Evolutionary conservation across 768 basidiomycete species (phyloP), one percentile per base, ranked within the genome.

Genomic region (Coprinopsis marcescibilis): DNA sequence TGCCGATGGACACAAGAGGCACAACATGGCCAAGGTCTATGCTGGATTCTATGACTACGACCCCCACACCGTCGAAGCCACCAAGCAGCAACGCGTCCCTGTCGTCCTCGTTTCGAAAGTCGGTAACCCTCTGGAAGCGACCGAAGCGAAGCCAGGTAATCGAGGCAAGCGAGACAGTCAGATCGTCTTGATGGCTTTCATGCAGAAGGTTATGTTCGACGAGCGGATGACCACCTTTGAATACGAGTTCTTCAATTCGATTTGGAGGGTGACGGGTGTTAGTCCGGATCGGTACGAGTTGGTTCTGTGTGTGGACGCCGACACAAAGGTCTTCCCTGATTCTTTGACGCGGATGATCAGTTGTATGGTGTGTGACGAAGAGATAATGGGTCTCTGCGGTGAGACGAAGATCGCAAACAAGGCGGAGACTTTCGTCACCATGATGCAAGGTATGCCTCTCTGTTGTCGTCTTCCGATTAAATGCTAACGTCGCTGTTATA

Each of bases 381-480:
- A 98, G 65, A 97, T 98, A 53, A 98, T 98, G 96, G 96, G 94
- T 17, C 75, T 99, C 20, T 99, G 96, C 60, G 96, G 96, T 21
- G 96, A 99, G 72, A 99, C 96, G 51, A 99, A 99, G 80, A 94
- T 99, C 57, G 96, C 96, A 27, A 99, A 99, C 72, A 99, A 99
- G 73, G 83, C 85, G 13, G 95, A 98, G 62, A 93, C 93, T 10
- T 97, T 95, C 73, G 94, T 98, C 35, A 97, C 95, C 13, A 98
- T 99, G 96, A 98, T 99, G 68, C 96, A 99, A 77, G 94, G 95
- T 94, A 46, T 37, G 88, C 14, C 34, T 36, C 21, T 52, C 34
- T 20, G 35, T 39, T 46, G 24, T 29, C 27, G 43, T 21, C 29
- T 13, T 14, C 8, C n/a, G n/a, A n/a, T n/a, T n/a, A n/a, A 14